phyloP scores from a whole-genome alignment of 495 filamentous ascomycete genomes.

The Neurospora africana region DNA sequence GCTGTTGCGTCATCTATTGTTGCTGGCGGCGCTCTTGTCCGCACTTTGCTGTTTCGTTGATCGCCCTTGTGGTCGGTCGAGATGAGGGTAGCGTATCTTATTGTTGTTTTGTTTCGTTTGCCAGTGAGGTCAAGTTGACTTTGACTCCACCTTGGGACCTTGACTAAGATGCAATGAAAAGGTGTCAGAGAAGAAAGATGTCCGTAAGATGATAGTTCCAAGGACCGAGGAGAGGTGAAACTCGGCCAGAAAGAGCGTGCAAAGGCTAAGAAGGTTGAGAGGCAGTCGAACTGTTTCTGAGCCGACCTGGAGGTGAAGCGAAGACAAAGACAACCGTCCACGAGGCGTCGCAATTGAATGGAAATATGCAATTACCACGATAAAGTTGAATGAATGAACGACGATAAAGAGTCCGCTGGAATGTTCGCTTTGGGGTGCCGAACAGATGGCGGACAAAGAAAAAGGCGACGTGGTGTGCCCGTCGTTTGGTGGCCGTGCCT shows the following conservation, averaged over 20 bases:
- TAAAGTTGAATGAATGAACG: not conserved
- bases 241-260: not conserved
- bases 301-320: not conserved
- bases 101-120: not conserved
- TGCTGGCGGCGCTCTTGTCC: not conserved
- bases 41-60: not conserved
- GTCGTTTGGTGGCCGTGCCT: not conserved
- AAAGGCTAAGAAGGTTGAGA: not conserved
- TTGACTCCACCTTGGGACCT: not conserved
- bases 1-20: conserved; percentile 17
- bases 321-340: not conserved
- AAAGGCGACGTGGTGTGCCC: not conserved
- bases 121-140: not conserved
- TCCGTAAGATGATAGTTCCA: not conserved
- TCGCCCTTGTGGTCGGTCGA: not conserved
- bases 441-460: not conserved
- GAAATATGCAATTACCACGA: not conserved
- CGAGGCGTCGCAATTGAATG: not conserved
- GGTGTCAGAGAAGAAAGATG: not conserved
- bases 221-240: not conserved
- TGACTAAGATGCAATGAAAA: not conserved
- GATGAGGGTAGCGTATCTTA: not conserved
- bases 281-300: not conserved
- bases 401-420: not conserved
- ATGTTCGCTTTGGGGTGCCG: not conserved